These are phyloP conservation scores for Globisporangium nodosum DNA, from an alignment of 352 stramenopile species.

Conservation along the genomic window DNA sequence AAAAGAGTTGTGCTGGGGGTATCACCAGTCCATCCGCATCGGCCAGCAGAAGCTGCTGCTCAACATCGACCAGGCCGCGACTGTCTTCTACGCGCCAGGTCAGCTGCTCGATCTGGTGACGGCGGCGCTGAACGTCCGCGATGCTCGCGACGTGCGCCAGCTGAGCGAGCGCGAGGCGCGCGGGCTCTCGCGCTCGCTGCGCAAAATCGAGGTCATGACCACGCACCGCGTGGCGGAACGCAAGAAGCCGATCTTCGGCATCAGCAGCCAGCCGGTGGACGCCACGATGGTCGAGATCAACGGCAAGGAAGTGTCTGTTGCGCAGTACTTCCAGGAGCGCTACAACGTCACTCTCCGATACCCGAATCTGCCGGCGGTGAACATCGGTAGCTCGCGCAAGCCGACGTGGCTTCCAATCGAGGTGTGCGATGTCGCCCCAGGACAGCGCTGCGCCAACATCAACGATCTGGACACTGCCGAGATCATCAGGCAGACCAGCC, in stretches of 20 bases:
- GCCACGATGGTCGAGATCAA: conserved; percentile 49
- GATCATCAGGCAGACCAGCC: conserved; percentile 71
- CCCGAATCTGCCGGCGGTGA: conserved; percentile 60
- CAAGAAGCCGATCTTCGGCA: conserved; percentile 44
- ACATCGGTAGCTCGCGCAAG: conserved; percentile 52
- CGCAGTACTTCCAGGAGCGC: conserved; percentile 48
- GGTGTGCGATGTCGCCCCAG: conserved; percentile 64
- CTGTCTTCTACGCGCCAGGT: conserved; percentile 59
- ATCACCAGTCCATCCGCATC: conserved; percentile 61
- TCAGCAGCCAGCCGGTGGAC: conserved; percentile 39
- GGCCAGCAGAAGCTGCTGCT: conserved; percentile 51
- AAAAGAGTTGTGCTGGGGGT: conserved; percentile 69
- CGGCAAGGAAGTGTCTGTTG: conserved; percentile 42
- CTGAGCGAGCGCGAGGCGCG: conserved; percentile 30
- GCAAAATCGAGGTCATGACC: conserved; percentile 47
- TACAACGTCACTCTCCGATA: conserved; percentile 61
- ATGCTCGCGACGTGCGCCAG: conserved; percentile 27
- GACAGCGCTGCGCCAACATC: conserved; percentile 68
- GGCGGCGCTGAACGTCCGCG: conserved; percentile 26
- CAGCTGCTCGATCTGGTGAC: conserved; percentile 48
- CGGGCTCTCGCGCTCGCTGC: conserved; percentile 29
- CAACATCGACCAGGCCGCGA: conserved; percentile 70
- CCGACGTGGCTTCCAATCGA: conserved; percentile 75
- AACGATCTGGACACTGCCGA: conserved; percentile 78
- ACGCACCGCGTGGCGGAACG: conserved; percentile 54